phyloP scores from a whole-genome alignment of 2,329 filamentous ascomycete species.

The Microdochium trichocladiopsis region DNA sequence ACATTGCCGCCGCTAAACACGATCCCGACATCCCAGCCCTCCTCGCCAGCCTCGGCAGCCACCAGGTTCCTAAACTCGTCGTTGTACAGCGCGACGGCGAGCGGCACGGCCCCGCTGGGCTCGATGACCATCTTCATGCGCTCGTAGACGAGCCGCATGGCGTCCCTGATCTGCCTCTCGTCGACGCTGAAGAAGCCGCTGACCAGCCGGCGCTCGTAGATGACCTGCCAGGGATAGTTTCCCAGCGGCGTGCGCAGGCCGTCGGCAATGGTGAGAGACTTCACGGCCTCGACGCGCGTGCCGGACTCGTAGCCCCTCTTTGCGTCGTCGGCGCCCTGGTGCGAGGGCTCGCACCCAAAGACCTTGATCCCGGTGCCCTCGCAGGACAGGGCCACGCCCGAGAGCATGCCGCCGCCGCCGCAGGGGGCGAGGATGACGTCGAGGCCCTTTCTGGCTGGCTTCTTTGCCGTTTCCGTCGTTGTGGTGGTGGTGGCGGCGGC shows the following conservation, averaged over 20 bases:
- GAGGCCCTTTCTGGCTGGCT: conserved; percentile 30
- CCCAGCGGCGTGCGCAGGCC: conserved; percentile 82
- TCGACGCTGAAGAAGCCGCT: conserved; percentile 63
- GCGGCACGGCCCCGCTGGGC: conserved; percentile 75
- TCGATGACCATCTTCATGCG: conserved; percentile 87
- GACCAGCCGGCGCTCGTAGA: conserved; percentile 66
- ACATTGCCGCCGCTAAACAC: conserved; percentile 57
- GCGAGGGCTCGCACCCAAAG: conserved; percentile 81
- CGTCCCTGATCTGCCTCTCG: conserved; percentile 73
- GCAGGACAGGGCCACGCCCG: conserved; percentile 72
- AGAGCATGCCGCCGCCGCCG: conserved; percentile 83
- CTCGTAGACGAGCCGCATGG: conserved; percentile 75
- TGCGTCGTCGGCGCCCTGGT: conserved; percentile 79
- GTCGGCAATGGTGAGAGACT: conserved; percentile 78
- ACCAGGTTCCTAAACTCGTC: conserved; percentile 73
- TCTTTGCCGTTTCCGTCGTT: conserved; percentile 5
- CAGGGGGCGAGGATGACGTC: conserved; percentile 76
- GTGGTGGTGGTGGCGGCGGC: conserved; percentile 6
- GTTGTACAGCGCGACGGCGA: conserved; percentile 78
- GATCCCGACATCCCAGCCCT: conserved; percentile 65
- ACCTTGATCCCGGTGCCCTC: conserved; percentile 66
- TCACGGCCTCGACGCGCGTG: conserved; percentile 59
- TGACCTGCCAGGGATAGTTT: conserved; percentile 65
- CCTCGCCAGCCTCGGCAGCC: conserved; percentile 60
- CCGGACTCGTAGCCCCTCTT: conserved; percentile 61